phyloP scores from a whole-genome alignment of 2,329 filamentous ascomycete species.

The Lizonia empirigonia region DNA sequence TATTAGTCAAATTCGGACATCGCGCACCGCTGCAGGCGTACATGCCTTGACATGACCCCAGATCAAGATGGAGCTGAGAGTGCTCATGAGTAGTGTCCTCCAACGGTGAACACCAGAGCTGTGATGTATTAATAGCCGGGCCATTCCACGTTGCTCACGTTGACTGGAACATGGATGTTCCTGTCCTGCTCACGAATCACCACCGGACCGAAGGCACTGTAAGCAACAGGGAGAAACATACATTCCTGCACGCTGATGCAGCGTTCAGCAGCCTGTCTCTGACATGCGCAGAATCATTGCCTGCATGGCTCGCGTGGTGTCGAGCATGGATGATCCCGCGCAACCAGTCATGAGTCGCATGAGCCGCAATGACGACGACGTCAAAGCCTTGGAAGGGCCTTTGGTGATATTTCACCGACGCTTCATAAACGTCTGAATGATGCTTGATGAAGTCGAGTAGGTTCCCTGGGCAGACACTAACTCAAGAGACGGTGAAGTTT shows the following conservation, averaged over 20 bases:
- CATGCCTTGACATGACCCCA: constrained; percentile 6
- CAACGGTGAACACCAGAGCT: constrained; percentile 4
- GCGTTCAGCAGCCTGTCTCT: constrained; percentile 1
- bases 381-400: too few relatives aligned
- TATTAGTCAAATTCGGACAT: constrained; percentile 17
- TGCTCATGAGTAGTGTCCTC: constrained; percentile 1
- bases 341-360: constrained; percentile 11
- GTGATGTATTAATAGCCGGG: constrained; percentile 25
- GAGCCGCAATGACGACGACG: constrained; percentile 6
- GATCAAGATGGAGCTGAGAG: constrained; percentile 8
- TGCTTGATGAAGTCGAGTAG: background rate
- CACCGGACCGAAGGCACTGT: constrained; percentile 1
- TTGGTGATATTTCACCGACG: constrained; percentile 9
- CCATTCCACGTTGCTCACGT: constrained; percentile 22
- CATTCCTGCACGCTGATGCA: constrained; percentile 2
- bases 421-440: background rate
- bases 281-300: constrained; percentile 17
- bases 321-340: constrained; percentile 14
- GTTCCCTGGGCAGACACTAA: background rate
- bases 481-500: too few relatives aligned
- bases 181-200: constrained; percentile 1
- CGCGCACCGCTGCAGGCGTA: constrained; percentile 8
- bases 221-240: background rate
- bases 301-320: constrained; percentile 14
- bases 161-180: constrained; percentile 27